Conservation (phyloP, 306 rosid species). For the Senna tora region DNA sequence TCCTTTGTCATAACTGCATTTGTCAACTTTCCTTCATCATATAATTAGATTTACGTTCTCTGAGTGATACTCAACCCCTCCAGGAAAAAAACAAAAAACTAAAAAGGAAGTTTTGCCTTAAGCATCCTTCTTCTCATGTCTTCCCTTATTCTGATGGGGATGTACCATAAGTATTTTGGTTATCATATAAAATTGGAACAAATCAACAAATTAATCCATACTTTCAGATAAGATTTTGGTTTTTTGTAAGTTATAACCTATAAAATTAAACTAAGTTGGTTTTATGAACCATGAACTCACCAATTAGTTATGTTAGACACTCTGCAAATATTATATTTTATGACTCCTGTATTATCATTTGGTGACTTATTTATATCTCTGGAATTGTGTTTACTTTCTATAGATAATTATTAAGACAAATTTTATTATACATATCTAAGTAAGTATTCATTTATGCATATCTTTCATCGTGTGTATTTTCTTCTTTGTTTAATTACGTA, state of each 20-base stretch:
- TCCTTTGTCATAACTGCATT: not conserved
- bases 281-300: not conserved
- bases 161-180: not conserved
- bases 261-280: not conserved
- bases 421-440: not conserved
- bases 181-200: not conserved
- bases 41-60: not conserved
- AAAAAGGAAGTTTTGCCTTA: not conserved
- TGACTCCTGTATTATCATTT: not conserved
- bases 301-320: not conserved
- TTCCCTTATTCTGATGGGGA: not conserved
- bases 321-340: not conserved
- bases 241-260: not conserved
- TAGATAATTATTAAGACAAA: not conserved
- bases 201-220: not conserved
- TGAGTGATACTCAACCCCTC: too few species aligned
- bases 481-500: constrained; percentile 29
- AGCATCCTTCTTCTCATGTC: not conserved
- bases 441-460: not conserved
- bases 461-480: not conserved
- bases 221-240: not conserved
- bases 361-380: not conserved
- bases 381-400: not conserved
- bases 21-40: not conserved
- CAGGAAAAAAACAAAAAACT: too few species aligned